These are phyloP conservation scores for Syzygium jambos DNA, from an alignment of 345 rosid genomes.

Conservation along the genomic window DNA sequence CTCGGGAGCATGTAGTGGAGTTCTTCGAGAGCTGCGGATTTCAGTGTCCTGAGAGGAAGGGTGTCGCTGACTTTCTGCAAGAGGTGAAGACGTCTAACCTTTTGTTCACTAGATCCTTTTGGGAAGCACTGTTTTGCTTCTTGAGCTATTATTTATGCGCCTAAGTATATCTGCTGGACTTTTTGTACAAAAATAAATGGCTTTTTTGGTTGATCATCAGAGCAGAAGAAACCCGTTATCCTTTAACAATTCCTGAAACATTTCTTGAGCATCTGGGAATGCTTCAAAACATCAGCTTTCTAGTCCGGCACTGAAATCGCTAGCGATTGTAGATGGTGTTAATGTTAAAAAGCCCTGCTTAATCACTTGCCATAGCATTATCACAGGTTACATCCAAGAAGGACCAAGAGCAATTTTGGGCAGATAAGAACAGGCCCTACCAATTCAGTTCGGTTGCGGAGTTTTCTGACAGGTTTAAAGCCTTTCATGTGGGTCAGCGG, in stretches of 20 bases:
- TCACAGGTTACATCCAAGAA: constrained; percentile 34
- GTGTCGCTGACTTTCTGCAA: constrained; percentile 38
- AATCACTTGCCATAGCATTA: background rate
- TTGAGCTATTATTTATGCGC: background rate
- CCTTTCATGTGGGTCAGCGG: constrained; percentile 15
- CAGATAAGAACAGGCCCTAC: constrained; percentile 8
- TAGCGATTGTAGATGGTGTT: background rate
- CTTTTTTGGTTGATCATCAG: background rate
- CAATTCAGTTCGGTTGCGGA: constrained; percentile 16
- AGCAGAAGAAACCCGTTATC: background rate
- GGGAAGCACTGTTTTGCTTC: background rate
- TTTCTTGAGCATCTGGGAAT: background rate
- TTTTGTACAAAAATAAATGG: background rate
- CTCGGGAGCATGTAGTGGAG: constrained; percentile 12
- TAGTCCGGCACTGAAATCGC: background rate
- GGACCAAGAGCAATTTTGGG: constrained; percentile 45
- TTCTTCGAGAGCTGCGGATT: constrained; percentile 35
- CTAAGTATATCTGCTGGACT: background rate
- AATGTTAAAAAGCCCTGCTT: background rate
- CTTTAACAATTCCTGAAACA: background rate
- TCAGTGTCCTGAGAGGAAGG: constrained; percentile 33
- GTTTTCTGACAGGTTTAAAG: constrained; percentile 18
- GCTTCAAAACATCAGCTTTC: background rate
- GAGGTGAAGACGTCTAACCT: constrained; percentile 16
- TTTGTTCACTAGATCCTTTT: background rate